Percentiles rank a stretch among this genome's conserved stretches.
Conservation (phyloP, 2,329 filamentous ascomycete species). For the Diaporthe capsici region DNA sequence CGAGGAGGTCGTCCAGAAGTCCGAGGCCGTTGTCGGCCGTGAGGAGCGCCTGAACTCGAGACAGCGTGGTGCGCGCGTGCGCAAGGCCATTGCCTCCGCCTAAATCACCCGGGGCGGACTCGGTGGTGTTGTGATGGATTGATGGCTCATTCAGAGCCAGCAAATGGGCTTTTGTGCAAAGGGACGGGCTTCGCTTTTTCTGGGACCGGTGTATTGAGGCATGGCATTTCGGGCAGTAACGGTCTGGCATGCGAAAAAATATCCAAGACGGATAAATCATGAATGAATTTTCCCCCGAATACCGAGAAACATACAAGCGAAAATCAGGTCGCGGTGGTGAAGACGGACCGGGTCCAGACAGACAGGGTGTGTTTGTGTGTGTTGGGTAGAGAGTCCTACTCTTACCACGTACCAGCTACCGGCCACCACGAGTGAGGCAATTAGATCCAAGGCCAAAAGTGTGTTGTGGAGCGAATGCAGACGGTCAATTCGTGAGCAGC, state of each 20-base stretch:
- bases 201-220: constrained; percentile 43
- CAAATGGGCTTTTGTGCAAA: constrained; percentile 41
- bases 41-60: constrained; percentile 84
- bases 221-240: constrained; percentile 43
- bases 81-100: constrained; percentile 75
- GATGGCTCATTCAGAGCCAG: constrained; percentile 41
- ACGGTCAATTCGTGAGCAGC: constrained; percentile 10
- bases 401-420: constrained; percentile 1
- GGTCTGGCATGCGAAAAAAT: constrained; percentile 43
- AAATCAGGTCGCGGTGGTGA: constrained; percentile 28
- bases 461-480: constrained; percentile 15
- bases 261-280: constrained; percentile 43
- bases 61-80: constrained; percentile 84
- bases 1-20: constrained; percentile 96
- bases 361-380: constrained; percentile 4
- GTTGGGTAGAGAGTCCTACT: constrained; percentile 8
- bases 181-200: constrained; percentile 44
- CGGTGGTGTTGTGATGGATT: constrained; percentile 51
- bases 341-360: constrained; percentile 15
- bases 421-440: constrained; percentile 28
- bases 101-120: constrained; percentile 55
- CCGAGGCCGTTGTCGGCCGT: constrained; percentile 75
- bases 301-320: constrained; percentile 31
- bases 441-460: constrained; percentile 20
- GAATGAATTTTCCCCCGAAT: constrained; percentile 42